These are phyloP conservation scores for Pythium periplocum DNA, from an alignment of 352 stramenopile genomes.

Conservation along the genomic window DNA sequence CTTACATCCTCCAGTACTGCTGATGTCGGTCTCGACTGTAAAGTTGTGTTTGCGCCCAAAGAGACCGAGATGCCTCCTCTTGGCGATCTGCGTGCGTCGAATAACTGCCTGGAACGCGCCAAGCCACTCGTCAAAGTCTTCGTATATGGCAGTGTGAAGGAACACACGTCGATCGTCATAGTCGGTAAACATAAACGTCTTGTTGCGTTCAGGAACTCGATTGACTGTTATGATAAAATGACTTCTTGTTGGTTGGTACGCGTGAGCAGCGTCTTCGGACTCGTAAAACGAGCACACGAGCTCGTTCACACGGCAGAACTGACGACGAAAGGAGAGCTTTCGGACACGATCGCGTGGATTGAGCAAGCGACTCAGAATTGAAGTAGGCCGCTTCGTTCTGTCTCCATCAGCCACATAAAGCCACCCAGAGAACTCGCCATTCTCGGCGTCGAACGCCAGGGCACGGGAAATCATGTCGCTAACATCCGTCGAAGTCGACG, in stretches of 20 bases:
- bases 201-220: constrained; percentile 42
- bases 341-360: neutral
- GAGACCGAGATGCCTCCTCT: constrained; percentile 5
- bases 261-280: constrained; percentile 14
- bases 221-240: constrained; percentile 38
- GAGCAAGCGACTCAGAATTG: neutral
- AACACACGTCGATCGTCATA: constrained; percentile 35
- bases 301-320: constrained; percentile 35
- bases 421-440: constrained; percentile 30
- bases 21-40: neutral
- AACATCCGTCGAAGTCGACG: neutral
- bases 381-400: neutral
- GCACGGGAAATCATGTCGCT: too few species aligned
- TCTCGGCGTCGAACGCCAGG: constrained; percentile 11
- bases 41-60: neutral
- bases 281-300: constrained; percentile 39
- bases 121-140: constrained; percentile 47
- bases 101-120: constrained; percentile 31
- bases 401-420: constrained; percentile 20
- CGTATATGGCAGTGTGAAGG: constrained; percentile 29
- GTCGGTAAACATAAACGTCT: constrained; percentile 38
- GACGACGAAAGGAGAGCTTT: constrained; percentile 8
- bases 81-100: constrained; percentile 29
- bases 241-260: constrained; percentile 9
- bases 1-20: neutral